phyloP scores from a whole-genome alignment of 2,329 filamentous ascomycete species.

The Colletotrichum tanaceti region DNA sequence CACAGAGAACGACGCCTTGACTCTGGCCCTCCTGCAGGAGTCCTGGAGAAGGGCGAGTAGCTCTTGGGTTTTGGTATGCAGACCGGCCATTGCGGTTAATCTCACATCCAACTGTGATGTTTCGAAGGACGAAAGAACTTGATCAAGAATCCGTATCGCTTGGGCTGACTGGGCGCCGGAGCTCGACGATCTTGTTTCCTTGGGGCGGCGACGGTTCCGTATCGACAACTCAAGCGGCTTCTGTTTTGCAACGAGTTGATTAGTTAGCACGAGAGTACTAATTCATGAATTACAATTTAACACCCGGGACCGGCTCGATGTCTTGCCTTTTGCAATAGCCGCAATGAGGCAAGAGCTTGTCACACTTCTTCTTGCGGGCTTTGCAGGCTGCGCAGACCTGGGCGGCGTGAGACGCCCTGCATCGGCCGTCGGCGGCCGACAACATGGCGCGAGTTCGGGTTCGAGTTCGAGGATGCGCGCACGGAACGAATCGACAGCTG shows the following conservation, averaged over 20 bases:
- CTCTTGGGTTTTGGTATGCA: not conserved
- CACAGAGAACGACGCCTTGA: not conserved
- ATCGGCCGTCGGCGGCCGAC: constrained; percentile 5
- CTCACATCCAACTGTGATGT: not conserved
- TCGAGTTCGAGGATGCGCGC: too few relatives aligned
- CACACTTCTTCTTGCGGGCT: constrained; percentile 37
- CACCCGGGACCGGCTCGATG: not conserved
- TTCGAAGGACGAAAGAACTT: not conserved
- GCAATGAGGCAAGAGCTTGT: constrained; percentile 36
- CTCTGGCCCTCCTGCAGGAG: not conserved
- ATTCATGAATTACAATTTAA: too few relatives aligned
- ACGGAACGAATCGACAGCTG: too few relatives aligned
- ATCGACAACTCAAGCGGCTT: constrained; percentile 1
- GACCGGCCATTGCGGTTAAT: not conserved
- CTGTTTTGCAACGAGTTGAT: not conserved
- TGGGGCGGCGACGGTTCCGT: not conserved
- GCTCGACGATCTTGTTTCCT: not conserved
- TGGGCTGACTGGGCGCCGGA: not conserved
- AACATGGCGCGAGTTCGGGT: too few relatives aligned
- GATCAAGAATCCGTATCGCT: constrained; percentile 4
- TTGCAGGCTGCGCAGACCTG: constrained; percentile 39
- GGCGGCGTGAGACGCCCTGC: not conserved
- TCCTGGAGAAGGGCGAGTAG: not conserved
- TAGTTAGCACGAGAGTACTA: not conserved
- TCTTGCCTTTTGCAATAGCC: constrained; percentile 25